These are phyloP conservation scores for Triangularia setosa DNA, from an alignment of 2,329 filamentous ascomycete species.

Conservation along the genomic window DNA sequence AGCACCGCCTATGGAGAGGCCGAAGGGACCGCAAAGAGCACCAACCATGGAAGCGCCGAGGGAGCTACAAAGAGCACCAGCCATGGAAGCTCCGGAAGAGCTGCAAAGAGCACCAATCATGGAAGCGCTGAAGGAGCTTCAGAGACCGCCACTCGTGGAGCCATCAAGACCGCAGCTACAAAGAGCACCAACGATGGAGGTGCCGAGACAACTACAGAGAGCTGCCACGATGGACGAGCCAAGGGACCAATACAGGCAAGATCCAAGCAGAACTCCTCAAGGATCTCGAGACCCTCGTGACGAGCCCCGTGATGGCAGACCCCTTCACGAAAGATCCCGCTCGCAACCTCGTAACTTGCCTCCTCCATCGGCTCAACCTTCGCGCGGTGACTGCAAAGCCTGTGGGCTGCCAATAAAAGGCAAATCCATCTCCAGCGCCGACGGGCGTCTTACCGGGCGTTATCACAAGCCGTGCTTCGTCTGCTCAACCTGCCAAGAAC, in stretches of 20 bases:
- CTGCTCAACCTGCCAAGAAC: slow-evolving; percentile 74
- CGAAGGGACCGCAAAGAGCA: background rate
- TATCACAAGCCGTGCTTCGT: slow-evolving; percentile 96
- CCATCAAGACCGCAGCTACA: background rate
- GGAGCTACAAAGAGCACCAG: background rate
- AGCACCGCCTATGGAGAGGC: background rate
- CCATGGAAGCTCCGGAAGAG: background rate
- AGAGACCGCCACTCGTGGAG: background rate
- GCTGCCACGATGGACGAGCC: background rate
- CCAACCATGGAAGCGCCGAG: background rate
- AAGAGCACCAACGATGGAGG: background rate
- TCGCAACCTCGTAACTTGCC: slow-evolving; percentile 24
- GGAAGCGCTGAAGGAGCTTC: background rate
- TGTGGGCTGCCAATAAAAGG: slow-evolving; percentile 76
- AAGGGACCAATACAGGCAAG: background rate
- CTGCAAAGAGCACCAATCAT: background rate
- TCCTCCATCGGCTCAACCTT: slow-evolving; percentile 34
- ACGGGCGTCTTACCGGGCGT: slow-evolving; percentile 84
- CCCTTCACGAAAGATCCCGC: background rate
- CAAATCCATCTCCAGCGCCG: slow-evolving; percentile 90
- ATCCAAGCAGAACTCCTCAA: background rate
- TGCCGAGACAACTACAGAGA: background rate
- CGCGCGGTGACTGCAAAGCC: slow-evolving; percentile 75
- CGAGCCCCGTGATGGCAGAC: background rate
- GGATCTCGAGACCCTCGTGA: background rate